phyloP scores from a whole-genome alignment of 805 yeast genomes.

The Yarrowia bubula region DNA sequence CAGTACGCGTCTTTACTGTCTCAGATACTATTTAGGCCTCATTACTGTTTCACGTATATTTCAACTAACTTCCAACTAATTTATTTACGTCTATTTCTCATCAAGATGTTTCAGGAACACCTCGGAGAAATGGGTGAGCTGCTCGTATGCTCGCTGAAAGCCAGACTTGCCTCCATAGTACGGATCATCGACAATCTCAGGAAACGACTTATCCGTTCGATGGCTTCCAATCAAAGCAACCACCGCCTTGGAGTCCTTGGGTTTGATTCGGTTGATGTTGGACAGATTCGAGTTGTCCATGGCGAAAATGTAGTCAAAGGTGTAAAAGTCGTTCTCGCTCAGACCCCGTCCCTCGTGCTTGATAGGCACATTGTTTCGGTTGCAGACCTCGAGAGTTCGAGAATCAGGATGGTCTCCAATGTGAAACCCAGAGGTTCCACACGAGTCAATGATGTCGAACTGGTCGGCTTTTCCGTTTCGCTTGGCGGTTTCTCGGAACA shows the following conservation, averaged over 20 bases:
- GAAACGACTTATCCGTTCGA: constrained; percentile 52
- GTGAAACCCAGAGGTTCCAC: constrained; percentile 86
- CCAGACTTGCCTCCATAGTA: constrained; percentile 87
- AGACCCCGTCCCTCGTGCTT: constrained; percentile 74
- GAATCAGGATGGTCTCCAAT: constrained; percentile 78
- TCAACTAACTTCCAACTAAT: neutral
- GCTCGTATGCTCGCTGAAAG: constrained; percentile 74
- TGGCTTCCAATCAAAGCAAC: constrained; percentile 80
- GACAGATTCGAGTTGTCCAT: constrained; percentile 39
- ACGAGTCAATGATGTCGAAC: constrained; percentile 71
- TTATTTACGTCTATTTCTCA: neutral
- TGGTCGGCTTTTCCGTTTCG: constrained; percentile 45
- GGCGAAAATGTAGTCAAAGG: constrained; percentile 57
- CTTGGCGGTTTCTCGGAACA: constrained; percentile 65
- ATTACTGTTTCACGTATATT: too few relatives aligned
- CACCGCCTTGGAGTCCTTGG: constrained; percentile 49
- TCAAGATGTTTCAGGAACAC: constrained; percentile 52
- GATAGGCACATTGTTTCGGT: constrained; percentile 68
- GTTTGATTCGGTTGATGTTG: constrained; percentile 44
- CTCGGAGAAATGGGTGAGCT: constrained; percentile 70
- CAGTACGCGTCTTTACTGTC: too few relatives aligned
- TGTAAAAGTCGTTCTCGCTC: constrained; percentile 62
- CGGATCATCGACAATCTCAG: constrained; percentile 77
- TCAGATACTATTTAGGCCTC: too few relatives aligned
- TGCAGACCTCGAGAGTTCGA: constrained; percentile 67